phyloP scores from a whole-genome alignment of 768 basidiomycete species.

The Termitomyces sp. region DNA sequence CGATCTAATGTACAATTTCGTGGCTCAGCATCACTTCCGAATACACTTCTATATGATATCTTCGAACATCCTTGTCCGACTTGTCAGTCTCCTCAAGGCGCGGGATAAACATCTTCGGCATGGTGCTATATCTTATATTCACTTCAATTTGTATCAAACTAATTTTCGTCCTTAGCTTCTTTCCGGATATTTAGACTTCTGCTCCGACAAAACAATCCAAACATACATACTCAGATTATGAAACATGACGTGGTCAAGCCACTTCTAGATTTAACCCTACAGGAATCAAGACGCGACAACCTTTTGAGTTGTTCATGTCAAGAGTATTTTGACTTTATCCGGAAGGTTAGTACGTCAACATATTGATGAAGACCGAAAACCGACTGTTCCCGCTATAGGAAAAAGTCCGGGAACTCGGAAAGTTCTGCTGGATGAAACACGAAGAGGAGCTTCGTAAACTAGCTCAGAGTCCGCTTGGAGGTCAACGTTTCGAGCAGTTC shows the following conservation, averaged over 20 bases:
- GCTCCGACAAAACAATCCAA: constrained; percentile 78
- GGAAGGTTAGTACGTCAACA: constrained; percentile 54
- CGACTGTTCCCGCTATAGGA: constrained; percentile 45
- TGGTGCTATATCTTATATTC: constrained; percentile 44
- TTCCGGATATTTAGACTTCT: constrained; percentile 90
- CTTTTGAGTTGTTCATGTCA: constrained; percentile 92
- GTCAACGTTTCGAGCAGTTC: constrained; percentile 67
- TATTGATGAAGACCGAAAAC: not conserved
- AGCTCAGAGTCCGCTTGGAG: constrained; percentile 55
- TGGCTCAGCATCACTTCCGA: constrained; percentile 86
- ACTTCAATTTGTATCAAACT: constrained; percentile 10
- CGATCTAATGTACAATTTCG: constrained; percentile 87
- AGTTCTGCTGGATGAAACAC: constrained; percentile 78
- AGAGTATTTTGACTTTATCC: constrained; percentile 91
- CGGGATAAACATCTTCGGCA: constrained; percentile 92
- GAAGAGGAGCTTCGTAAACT: constrained; percentile 64
- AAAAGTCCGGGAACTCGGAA: constrained; percentile 83
- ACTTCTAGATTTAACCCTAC: constrained; percentile 78
- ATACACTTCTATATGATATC: constrained; percentile 89
- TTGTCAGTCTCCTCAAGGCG: constrained; percentile 74
- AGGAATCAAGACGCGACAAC: constrained; percentile 86
- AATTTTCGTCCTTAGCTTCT: constrained; percentile 53
- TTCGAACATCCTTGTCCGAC: constrained; percentile 65
- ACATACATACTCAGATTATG: constrained; percentile 69
- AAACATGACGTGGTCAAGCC: constrained; percentile 85